Evolutionary conservation across 176 grass and related monocot species (phyloP).

Genomic region (Typha latifolia): DNA sequence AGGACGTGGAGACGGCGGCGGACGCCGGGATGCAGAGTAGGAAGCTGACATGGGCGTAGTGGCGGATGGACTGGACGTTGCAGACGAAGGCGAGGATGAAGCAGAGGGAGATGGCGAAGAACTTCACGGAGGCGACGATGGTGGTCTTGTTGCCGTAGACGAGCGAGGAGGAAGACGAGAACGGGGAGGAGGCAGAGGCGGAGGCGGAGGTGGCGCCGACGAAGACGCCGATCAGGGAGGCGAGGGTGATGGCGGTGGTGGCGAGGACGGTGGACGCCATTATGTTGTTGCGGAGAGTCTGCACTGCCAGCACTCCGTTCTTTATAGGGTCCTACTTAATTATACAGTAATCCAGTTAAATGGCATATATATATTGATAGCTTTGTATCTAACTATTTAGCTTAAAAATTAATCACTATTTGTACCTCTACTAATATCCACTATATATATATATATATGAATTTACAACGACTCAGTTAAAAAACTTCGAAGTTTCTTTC

Average conservation of each 20-base stretch:
- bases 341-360: background rate
- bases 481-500: no score
- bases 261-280: constrained; percentile 88
- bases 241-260: constrained; percentile 66
- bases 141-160: constrained; percentile 58
- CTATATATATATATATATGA: no score
- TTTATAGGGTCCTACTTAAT: constrained; percentile 38
- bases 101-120: constrained; percentile 72
- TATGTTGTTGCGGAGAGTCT: constrained; percentile 83
- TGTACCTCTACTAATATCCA: no score
- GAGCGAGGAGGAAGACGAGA: constrained; percentile 9
- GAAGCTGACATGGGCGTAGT: constrained; percentile 74
- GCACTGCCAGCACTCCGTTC: constrained; percentile 67
- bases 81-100: constrained; percentile 79
- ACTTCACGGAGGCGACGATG: constrained; percentile 40
- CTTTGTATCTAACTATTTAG: no score
- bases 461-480: no score
- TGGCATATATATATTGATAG: no score
- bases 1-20: constrained; percentile 19
- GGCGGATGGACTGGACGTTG: constrained; percentile 77
- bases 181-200: background rate
- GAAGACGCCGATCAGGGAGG: constrained; percentile 61
- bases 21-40: constrained; percentile 39
- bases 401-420: no score
- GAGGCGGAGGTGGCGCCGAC: constrained; percentile 33